Conservation (phyloP, 768 basidiomycete genomes). For the Auricularia heimuer region DNA sequence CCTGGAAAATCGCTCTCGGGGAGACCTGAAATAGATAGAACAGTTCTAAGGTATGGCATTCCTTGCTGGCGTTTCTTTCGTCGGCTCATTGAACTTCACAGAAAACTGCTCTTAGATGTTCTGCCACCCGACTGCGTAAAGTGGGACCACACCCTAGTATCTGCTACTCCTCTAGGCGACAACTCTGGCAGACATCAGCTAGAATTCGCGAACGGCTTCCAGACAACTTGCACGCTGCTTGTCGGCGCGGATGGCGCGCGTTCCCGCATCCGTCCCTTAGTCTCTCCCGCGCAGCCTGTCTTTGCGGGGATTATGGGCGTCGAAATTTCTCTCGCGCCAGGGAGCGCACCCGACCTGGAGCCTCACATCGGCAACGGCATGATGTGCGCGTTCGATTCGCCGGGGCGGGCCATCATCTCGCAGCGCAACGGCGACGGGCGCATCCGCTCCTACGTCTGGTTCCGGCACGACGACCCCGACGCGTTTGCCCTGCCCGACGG, state of each 20-base stretch:
- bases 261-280: constrained; percentile 26
- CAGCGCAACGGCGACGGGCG: constrained; percentile 24
- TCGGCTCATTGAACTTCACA: background rate
- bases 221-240: constrained; percentile 12
- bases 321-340: constrained; percentile 14
- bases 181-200: constrained; percentile 7
- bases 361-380: constrained; percentile 22
- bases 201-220: constrained; percentile 8
- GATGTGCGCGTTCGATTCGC: constrained; percentile 17
- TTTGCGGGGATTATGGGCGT: constrained; percentile 23
- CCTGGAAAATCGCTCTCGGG: background rate
- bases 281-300: constrained; percentile 21
- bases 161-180: background rate
- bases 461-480: constrained; percentile 10
- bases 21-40: background rate
- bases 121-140: background rate
- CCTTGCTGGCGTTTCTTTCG: background rate
- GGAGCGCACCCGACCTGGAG: constrained; percentile 16
- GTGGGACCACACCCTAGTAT: background rate
- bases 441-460: constrained; percentile 18
- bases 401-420: constrained; percentile 18
- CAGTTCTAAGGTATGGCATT: background rate
- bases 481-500: constrained; percentile 6
- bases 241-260: constrained; percentile 35
- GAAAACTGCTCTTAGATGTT: background rate